Conservation (phyloP, 177 flowering plant species). For the Vitis hybrid region DNA sequence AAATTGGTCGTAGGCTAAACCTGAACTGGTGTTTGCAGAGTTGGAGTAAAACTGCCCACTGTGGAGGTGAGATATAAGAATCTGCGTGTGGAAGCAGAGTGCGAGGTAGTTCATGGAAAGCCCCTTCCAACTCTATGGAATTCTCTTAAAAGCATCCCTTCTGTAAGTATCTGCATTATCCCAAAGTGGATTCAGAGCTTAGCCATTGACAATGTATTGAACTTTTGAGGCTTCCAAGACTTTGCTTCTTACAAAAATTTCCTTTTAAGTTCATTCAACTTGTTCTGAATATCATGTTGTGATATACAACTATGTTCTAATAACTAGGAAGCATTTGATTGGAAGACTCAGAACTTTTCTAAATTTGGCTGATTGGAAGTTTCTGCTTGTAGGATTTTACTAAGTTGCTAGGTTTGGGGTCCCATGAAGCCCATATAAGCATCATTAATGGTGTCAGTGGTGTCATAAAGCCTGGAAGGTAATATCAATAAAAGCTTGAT, state of each 20-base stretch:
- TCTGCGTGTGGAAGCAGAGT: slow-evolving; percentile 55
- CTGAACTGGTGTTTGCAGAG: slow-evolving; percentile 32
- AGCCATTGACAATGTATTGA: background rate
- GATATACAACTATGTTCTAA: background rate
- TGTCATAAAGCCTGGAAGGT: slow-evolving; percentile 62
- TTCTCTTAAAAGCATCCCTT: slow-evolving; percentile 36
- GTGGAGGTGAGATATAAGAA: slow-evolving; percentile 64
- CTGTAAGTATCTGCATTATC: slow-evolving; percentile 33
- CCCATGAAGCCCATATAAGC: slow-evolving; percentile 39
- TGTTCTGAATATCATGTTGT: too few relatives aligned
- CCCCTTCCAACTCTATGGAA: slow-evolving; percentile 78
- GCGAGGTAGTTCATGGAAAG: slow-evolving; percentile 61
- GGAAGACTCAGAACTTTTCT: too few relatives aligned
- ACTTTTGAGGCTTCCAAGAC: background rate
- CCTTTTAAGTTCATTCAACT: background rate
- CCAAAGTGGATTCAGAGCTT: background rate
- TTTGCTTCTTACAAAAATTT: background rate
- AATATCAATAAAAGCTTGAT: background rate
- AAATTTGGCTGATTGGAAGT: too few relatives aligned
- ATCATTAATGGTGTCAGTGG: slow-evolving; percentile 54
- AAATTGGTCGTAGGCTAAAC: too few relatives aligned
- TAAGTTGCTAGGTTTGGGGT: slow-evolving; percentile 29
- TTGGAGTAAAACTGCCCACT: slow-evolving; percentile 57
- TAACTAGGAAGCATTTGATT: background rate
- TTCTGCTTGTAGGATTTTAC: slow-evolving; percentile 28